Evolutionary conservation across 2,329 filamentous ascomycete species (phyloP).

Genomic region (Aspergillus fumigatiaffinis): DNA sequence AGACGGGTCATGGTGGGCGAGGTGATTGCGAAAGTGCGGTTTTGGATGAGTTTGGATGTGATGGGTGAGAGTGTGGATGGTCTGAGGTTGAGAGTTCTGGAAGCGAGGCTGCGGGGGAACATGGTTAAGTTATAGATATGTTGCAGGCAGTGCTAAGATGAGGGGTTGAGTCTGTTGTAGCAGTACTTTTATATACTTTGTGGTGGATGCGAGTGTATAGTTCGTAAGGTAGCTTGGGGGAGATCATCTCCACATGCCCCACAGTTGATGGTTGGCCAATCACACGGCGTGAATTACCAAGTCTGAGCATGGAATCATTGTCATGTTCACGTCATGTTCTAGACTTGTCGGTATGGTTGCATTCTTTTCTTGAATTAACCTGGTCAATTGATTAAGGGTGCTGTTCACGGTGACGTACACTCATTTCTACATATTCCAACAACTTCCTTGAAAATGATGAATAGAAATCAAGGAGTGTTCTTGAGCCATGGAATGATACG

Average conservation of each 20-base stretch:
- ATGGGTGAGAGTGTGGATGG: neutral
- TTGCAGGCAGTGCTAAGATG: too few relatives aligned
- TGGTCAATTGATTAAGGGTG: too few relatives aligned
- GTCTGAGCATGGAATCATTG: neutral
- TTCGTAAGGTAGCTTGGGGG: neutral
- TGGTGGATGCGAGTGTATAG: neutral
- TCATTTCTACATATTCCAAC: neutral
- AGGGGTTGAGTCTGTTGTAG: too few relatives aligned
- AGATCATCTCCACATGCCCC: neutral
- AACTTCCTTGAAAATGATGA: neutral
- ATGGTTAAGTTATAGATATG: neutral
- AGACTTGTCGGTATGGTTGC: neutral
- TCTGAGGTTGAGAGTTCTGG: neutral
- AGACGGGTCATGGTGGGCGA: neutral
- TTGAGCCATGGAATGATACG: neutral
- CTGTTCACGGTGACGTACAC: neutral
- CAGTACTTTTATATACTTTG: neutral
- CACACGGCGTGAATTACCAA: neutral
- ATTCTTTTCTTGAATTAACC: neutral
- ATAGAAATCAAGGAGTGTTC: neutral
- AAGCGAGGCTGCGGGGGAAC: neutral
- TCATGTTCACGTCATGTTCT: neutral
- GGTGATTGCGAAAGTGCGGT: neutral
- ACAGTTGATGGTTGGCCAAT: neutral
- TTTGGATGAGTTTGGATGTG: neutral